Evolutionary conservation across 1,284 basidiomycete genomes (phyloP).

Genomic region (Sporisorium reilianum): DNA sequence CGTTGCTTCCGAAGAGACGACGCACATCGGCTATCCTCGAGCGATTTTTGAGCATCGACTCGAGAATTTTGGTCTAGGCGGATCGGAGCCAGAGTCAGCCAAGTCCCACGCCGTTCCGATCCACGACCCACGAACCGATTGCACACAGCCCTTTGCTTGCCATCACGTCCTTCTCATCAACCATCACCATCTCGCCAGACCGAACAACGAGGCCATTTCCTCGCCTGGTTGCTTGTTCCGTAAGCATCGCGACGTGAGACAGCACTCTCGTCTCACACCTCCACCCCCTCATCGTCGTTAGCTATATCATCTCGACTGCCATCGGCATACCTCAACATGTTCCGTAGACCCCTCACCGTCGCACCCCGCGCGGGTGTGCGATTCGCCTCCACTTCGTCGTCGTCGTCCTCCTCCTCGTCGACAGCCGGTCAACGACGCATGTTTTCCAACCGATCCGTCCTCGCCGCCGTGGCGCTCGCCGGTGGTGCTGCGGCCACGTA

Average conservation of each 20-base stretch:
- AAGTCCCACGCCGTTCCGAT: neutral
- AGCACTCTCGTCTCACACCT: neutral
- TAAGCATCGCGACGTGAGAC: neutral
- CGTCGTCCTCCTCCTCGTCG: slow-evolving; percentile 28
- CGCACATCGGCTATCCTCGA: neutral
- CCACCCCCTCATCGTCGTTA: neutral
- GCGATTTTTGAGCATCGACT: neutral
- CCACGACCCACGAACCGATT: neutral
- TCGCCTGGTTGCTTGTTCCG: neutral
- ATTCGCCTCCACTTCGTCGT: slow-evolving; percentile 41
- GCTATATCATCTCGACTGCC: slow-evolving; percentile 1
- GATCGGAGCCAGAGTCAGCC: neutral
- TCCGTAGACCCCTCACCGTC: slow-evolving; percentile 37
- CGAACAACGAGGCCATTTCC: neutral
- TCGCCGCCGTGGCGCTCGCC: slow-evolving; percentile 32
- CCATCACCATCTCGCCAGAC: neutral
- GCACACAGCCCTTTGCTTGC: neutral
- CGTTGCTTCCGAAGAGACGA: neutral
- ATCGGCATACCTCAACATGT: slow-evolving; percentile 22
- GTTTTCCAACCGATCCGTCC: slow-evolving; percentile 25
- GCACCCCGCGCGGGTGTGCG: slow-evolving; percentile 42
- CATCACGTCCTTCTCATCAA: neutral
- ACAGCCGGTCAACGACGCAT: slow-evolving; percentile 26
- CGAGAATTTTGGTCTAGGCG: neutral
- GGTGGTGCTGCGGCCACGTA: slow-evolving; percentile 45